Evolutionary conservation across 2,329 filamentous ascomycete genomes (phyloP), one percentile per base, ranked within the genome.

Genomic region (Macrophomina phaseolina): DNA sequence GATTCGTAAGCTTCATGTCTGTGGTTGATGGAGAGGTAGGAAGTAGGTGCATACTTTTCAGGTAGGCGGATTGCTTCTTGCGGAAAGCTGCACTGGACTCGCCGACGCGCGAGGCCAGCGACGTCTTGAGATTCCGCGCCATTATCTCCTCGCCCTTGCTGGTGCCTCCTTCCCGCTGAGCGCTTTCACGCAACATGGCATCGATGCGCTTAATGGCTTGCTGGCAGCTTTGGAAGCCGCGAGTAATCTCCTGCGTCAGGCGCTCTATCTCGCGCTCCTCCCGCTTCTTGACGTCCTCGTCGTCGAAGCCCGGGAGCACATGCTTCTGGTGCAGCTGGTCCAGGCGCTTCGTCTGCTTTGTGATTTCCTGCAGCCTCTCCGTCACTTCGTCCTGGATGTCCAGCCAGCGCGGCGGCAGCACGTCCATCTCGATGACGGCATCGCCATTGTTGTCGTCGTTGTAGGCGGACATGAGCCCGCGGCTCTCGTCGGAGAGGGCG

Each of bases 301-400:
- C 95, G 75, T 98, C 93, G 80, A 99, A 99, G 34, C 94, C 94
- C 0, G 95, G 95, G 14, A 99, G 85, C 51, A 99, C 91, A 80
- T 99, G 95, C 78, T 98, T 98, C 80, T 97, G 93, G 78, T 99
- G 95, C 69, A 99, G 84, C 75, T 94, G 92, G 75, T 98, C 95
- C 38, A 99, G 86, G 73, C 89, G 89, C 73, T 92, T 89, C 71
- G 93, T 91, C 81, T 96, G 93, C 68, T 88, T 89, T 63, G 92
- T 90, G 71, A 98, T 92, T 67, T 91, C 88, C 68, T 87, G 86
- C 9, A 99, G 86, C 49, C 92, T 82, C 67, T 97, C 93, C 36
- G 91, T 90, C 68, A 99, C 93, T 77, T 98, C 93, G 77, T 98
- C 95, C 74, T 94, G 94, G 67, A 97, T 86, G 76, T 99, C 95